Evolutionary conservation across 2,329 filamentous ascomycete species (phyloP).

Genomic region (Xylariaceae sp.): DNA sequence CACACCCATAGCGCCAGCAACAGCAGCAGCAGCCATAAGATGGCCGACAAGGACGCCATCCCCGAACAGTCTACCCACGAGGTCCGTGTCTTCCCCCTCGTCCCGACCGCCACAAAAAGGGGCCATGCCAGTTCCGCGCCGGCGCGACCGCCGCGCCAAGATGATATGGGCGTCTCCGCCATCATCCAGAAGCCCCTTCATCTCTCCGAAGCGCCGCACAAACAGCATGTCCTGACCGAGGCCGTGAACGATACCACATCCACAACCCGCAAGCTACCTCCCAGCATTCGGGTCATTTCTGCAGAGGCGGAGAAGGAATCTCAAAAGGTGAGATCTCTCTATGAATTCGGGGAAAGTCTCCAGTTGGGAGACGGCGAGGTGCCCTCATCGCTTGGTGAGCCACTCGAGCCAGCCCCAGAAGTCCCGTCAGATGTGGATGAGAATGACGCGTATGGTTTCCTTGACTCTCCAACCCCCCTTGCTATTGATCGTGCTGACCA

Average conservation of each 20-base stretch:
- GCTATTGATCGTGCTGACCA: constrained; percentile 40
- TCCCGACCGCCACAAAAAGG: constrained; percentile 28
- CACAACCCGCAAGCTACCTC: constrained; percentile 37
- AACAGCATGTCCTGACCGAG: not conserved
- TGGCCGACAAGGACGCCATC: constrained; percentile 35
- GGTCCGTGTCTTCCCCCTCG: constrained; percentile 39
- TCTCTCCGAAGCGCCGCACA: constrained; percentile 24
- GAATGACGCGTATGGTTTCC: constrained; percentile 64
- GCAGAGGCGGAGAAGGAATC: constrained; percentile 66
- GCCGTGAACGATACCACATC: constrained; percentile 17
- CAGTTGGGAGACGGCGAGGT: constrained; percentile 59
- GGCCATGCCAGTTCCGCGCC: constrained; percentile 21
- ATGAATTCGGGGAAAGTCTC: constrained; percentile 61
- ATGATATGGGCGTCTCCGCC: constrained; percentile 31
- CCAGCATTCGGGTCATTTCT: constrained; percentile 59
- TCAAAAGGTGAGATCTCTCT: constrained; percentile 71
- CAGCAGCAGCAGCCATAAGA: constrained; percentile 25
- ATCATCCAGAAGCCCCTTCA: constrained; percentile 28
- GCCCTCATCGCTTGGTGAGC: constrained; percentile 53
- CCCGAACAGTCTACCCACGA: constrained; percentile 20
- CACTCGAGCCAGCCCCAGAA: constrained; percentile 56
- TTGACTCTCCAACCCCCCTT: constrained; percentile 45
- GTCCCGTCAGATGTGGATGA: constrained; percentile 58
- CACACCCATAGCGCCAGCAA: constrained; percentile 25
- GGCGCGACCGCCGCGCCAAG: constrained; percentile 28